phyloP scores from a whole-genome alignment of 345 rosid species.

The Dipteronia sinensis region DNA sequence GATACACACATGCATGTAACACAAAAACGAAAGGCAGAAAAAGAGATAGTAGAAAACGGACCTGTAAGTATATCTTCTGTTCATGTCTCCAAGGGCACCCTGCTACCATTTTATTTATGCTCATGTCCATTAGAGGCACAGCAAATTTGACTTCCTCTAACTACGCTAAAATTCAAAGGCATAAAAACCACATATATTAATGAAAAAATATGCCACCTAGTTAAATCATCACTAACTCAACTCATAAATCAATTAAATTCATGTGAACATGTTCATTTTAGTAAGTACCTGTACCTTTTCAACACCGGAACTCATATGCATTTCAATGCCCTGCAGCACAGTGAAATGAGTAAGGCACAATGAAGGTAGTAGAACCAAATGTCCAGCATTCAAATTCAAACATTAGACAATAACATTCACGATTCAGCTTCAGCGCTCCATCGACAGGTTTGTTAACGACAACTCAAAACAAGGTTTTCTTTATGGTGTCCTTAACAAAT shows the following conservation, averaged over 20 bases:
- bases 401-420: neutral
- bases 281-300: slow-evolving; percentile 96
- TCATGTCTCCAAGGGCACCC: slow-evolving; percentile 91
- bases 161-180: slow-evolving; percentile 75
- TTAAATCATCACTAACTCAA: neutral
- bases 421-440: neutral
- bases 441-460: neutral
- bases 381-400: slow-evolving; percentile 1
- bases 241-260: slow-evolving; percentile 13
- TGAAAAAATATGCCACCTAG: slow-evolving; percentile 9
- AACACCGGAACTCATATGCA: slow-evolving; percentile 68
- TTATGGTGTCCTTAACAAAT: neutral
- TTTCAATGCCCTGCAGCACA: slow-evolving; percentile 84
- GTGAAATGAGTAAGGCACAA: slow-evolving; percentile 2
- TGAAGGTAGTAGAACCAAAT: slow-evolving; percentile 1
- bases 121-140: slow-evolving; percentile 81
- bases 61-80: slow-evolving; percentile 94
- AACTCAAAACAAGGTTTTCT: slow-evolving; percentile 1
- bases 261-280: slow-evolving; percentile 21
- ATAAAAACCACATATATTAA: slow-evolving; percentile 41
- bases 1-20: neutral
- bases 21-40: neutral
- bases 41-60: slow-evolving; percentile 29
- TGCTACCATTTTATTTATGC: slow-evolving; percentile 75
- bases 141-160: slow-evolving; percentile 92